A percentile compares a stretch with the other conserved stretches of the same genome.
Evolutionary conservation across 2,329 filamentous ascomycete genomes (phyloP).

Genomic region (Botrytis pseudocinerea): DNA sequence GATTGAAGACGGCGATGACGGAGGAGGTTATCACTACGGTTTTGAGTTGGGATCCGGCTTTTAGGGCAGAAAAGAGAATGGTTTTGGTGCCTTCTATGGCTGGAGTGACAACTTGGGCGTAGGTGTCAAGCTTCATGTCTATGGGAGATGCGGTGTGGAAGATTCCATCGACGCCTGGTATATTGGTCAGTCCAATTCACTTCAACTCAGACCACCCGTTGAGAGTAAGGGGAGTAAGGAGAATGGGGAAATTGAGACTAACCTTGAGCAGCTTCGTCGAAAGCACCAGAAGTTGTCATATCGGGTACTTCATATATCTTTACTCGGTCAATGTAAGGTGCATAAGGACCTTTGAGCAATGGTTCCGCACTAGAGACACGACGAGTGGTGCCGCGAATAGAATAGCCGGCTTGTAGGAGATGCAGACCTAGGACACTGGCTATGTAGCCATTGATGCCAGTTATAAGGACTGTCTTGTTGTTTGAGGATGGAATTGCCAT

Average conservation of each 20-base stretch:
- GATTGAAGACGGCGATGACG: constrained; percentile 33
- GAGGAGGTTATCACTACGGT: constrained; percentile 47
- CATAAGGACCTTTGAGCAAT: constrained; percentile 36
- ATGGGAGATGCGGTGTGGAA: constrained; percentile 40
- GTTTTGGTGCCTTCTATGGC: constrained; percentile 37
- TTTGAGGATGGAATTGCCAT: constrained; percentile 36
- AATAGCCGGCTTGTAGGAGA: constrained; percentile 39
- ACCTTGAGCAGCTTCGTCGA: constrained; percentile 38
- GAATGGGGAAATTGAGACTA: not conserved
- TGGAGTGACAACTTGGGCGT: constrained; percentile 36
- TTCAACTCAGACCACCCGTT: not conserved
- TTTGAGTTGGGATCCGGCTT: constrained; percentile 42
- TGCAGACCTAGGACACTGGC: constrained; percentile 37
- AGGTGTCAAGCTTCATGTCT: constrained; percentile 38
- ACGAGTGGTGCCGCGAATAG: constrained; percentile 39
- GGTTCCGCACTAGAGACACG: constrained; percentile 30
- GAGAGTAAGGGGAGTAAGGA: not conserved
- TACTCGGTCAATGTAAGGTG: constrained; percentile 34
- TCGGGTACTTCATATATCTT: constrained; percentile 37
- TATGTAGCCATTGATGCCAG: constrained; percentile 42
- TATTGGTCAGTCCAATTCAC: not conserved
- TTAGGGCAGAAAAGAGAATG: constrained; percentile 38
- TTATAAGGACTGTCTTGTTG: constrained; percentile 39
- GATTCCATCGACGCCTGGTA: constrained; percentile 37
- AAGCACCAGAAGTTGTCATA: constrained; percentile 37